Evolutionary conservation across 805 yeast genomes (phyloP).

Genomic region (Wickerhamomyces strasburgensis): DNA sequence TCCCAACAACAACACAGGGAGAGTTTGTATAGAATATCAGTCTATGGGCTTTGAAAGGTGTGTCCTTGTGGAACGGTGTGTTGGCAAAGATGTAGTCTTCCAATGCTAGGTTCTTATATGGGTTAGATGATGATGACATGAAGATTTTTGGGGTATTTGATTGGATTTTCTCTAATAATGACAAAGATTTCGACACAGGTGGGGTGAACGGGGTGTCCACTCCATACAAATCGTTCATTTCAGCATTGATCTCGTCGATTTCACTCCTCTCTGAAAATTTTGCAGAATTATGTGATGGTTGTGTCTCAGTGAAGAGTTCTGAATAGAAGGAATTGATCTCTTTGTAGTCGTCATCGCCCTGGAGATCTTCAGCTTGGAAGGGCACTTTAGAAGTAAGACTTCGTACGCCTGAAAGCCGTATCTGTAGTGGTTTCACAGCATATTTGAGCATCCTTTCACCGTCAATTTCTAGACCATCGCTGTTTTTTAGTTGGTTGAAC

Average conservation of each 20-base stretch:
- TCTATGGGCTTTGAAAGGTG: conserved; percentile 34
- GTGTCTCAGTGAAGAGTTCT: conserved; percentile 27
- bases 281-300: neutral
- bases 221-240: conserved; percentile 27
- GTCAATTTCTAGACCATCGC: too few relatives aligned
- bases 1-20: conserved; percentile 91
- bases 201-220: conserved; percentile 4
- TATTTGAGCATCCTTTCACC: neutral
- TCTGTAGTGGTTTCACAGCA: neutral
- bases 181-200: neutral
- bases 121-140: conserved; percentile 55
- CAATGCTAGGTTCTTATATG: conserved; percentile 71
- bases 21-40: conserved; percentile 69
- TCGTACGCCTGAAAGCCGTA: too few relatives aligned
- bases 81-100: conserved; percentile 72
- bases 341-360: conserved; percentile 21
- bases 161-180: conserved; percentile 23
- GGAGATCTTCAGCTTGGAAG: conserved; percentile 6
- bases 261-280: conserved; percentile 16
- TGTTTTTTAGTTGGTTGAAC: neutral
- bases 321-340: conserved; percentile 33
- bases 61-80: conserved; percentile 41
- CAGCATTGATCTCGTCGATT: conserved; percentile 31
- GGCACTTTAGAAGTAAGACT: conserved; percentile 5
- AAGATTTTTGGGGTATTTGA: conserved; percentile 45